Conservation (phyloP, 139 green algal species). For the Parachlorella kessleri region DNA sequence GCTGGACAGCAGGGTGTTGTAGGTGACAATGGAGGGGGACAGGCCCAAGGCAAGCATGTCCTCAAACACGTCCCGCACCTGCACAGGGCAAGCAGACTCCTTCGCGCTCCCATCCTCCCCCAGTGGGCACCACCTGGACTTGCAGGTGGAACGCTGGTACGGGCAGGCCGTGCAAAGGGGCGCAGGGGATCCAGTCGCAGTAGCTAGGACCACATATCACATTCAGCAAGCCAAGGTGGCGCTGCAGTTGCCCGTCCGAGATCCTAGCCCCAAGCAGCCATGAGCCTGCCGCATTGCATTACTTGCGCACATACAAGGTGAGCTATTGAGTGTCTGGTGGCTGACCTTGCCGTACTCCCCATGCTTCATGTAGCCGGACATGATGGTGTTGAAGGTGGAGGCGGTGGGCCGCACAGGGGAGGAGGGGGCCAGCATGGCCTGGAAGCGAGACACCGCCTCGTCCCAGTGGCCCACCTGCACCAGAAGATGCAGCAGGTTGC, state of each 20-base stretch:
- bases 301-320: background rate
- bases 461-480: constrained; percentile 58
- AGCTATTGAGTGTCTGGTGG: too few species aligned
- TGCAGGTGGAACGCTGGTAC: too few species aligned
- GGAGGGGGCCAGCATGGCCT: constrained; percentile 37
- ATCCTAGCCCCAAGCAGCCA: too few species aligned
- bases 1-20: constrained; percentile 35
- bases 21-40: constrained; percentile 16
- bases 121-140: too few species aligned
- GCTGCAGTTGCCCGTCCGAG: too few species aligned
- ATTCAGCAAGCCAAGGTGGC: too few species aligned
- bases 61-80: constrained; percentile 25
- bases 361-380: constrained; percentile 53
- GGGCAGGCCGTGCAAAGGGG: too few species aligned
- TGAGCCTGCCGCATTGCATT: background rate
- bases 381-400: constrained; percentile 74
- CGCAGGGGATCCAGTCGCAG: too few species aligned
- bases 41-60: constrained; percentile 23
- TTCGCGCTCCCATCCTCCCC: too few species aligned
- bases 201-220: too few species aligned
- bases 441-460: constrained; percentile 55
- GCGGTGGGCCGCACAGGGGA: constrained; percentile 56
- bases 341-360: constrained; percentile 39
- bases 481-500: too few species aligned
- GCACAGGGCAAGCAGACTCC: background rate